Conservation (phyloP, 176 grass and related monocot species). For the Musa acuminata region DNA sequence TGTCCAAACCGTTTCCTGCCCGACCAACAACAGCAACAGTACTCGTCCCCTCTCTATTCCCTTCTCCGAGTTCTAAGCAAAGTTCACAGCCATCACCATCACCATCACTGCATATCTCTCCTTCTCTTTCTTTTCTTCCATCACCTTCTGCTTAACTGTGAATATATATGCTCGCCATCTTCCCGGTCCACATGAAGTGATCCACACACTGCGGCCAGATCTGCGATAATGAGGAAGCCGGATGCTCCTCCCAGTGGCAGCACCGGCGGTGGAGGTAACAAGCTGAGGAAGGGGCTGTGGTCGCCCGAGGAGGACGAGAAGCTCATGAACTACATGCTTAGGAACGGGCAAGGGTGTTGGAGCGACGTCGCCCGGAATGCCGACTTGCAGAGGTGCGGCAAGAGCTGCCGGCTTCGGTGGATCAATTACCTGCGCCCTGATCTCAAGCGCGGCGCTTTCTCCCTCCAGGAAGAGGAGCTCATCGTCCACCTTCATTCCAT, state of each 20-base stretch:
- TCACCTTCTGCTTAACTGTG: conserved; percentile 12
- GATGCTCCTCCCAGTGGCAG: too few relatives aligned
- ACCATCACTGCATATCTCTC: conserved; percentile 42
- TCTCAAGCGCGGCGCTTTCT: conserved; percentile 97
- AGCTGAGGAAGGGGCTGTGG: conserved; percentile 93
- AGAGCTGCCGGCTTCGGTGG: conserved; percentile 98
- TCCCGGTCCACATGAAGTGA: conserved; percentile 11
- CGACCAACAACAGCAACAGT: conserved; percentile 36
- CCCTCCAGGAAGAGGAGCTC: conserved; percentile 85
- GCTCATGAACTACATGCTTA: conserved; percentile 84
- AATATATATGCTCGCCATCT: conserved; percentile 4
- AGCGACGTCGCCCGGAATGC: conserved; percentile 92
- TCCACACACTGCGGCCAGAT: too few relatives aligned
- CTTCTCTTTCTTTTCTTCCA: not conserved
- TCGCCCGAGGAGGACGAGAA: conserved; percentile 97
- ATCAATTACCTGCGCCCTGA: conserved; percentile 97
- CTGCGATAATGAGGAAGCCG: conserved; percentile 52
- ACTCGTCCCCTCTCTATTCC: not conserved
- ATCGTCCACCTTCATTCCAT: conserved; percentile 89
- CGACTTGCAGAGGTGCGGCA: conserved; percentile 82
- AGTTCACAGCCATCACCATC: conserved; percentile 72
- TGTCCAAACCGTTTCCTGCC: not conserved
- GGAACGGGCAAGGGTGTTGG: conserved; percentile 88
- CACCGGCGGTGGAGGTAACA: not conserved
- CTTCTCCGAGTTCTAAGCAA: conserved; percentile 91